A percentile compares a stretch with the other conserved stretches of the same genome.
These are phyloP conservation scores for Dictyostelium brefeldianum DNA, from an alignment of 78 protist species.

Conservation along the genomic window DNA sequence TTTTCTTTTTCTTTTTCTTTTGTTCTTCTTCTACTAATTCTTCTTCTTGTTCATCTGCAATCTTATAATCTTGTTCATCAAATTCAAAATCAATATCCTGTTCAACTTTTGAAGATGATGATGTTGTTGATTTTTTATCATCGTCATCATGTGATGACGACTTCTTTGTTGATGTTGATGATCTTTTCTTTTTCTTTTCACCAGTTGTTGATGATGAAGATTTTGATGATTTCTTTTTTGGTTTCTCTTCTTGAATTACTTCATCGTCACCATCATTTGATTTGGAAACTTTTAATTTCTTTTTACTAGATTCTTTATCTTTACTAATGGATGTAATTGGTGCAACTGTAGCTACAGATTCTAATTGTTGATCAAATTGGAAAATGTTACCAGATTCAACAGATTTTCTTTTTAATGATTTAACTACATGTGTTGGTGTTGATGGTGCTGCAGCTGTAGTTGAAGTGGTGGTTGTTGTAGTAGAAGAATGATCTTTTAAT, in stretches of 20 bases:
- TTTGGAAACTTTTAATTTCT: conserved; percentile 20
- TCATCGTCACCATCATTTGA: not conserved
- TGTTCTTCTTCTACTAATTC: not conserved
- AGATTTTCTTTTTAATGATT: conserved; percentile 21
- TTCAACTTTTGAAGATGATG: not conserved
- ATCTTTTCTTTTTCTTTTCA: conserved; percentile 18
- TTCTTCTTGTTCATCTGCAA: not conserved
- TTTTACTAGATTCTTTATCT: conserved; percentile 20
- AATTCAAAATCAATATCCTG: not conserved
- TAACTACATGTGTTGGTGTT: not conserved
- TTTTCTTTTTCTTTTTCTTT: conserved; percentile 5
- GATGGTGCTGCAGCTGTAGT: not conserved
- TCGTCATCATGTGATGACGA: not conserved
- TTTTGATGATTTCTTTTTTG: not conserved
- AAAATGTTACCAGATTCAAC: conserved; percentile 38
- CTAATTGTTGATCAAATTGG: conserved; percentile 9
- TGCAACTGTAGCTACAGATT: not conserved
- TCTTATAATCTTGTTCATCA: not conserved
- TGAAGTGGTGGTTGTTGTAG: not conserved
- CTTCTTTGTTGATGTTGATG: not conserved
- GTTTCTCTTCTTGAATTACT: not conserved
- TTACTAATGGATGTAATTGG: not conserved
- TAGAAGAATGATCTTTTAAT: conserved; percentile 1
- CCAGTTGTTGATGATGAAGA: not conserved
- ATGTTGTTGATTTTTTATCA: not conserved